A percentile compares a stretch with the other conserved stretches of the same genome.
phyloP scores from a whole-genome alignment of 257 asterid genomes.

The Solanum arcanum region DNA sequence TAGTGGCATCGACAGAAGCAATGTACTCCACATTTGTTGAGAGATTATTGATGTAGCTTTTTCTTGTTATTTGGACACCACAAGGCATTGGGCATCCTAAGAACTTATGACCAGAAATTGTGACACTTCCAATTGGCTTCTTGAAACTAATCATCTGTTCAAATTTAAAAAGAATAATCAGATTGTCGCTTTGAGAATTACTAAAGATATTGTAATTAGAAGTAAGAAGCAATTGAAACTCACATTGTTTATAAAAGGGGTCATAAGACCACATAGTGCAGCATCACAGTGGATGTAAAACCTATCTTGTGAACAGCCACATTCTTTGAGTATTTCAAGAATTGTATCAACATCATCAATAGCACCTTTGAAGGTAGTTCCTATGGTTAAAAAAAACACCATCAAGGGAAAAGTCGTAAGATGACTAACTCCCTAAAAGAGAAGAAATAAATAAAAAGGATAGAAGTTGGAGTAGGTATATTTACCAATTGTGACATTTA shows the following conservation, averaged over 20 bases:
- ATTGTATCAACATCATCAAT: constrained; percentile 21
- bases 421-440: neutral
- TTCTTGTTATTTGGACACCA: constrained; percentile 16
- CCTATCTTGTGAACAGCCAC: constrained; percentile 8
- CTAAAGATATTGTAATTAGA: neutral
- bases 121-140: constrained; percentile 14
- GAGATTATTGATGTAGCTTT: neutral
- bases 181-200: neutral
- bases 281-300: constrained; percentile 23
- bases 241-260: constrained; percentile 12
- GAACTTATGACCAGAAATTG: neutral
- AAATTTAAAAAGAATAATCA: neutral
- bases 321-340: constrained; percentile 7
- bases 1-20: constrained; percentile 14
- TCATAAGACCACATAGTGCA: constrained; percentile 15
- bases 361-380: constrained; percentile 30
- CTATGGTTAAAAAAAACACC: neutral
- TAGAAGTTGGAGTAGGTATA: neutral
- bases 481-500: constrained; percentile 4
- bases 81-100: constrained; percentile 13
- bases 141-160: constrained; percentile 4
- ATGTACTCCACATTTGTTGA: constrained; percentile 9
- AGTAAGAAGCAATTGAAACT: neutral
- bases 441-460: neutral
- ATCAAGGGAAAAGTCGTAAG: neutral